phyloP scores from a whole-genome alignment of 345 rosid genomes.

The Dimocarpus longan region DNA sequence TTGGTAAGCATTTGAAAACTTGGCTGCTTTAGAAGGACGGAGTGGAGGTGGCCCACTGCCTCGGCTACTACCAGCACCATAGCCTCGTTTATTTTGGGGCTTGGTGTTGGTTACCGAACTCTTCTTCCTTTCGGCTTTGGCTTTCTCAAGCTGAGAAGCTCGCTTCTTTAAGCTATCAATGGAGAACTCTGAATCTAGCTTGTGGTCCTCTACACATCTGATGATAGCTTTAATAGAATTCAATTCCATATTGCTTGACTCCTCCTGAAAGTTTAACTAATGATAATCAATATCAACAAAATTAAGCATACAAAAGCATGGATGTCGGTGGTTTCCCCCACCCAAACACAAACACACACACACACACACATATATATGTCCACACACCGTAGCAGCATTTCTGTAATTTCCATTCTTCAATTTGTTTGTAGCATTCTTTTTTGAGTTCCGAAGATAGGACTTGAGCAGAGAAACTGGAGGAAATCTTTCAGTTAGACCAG shows the following conservation, averaged over 20 bases:
- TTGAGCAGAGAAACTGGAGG: constrained; percentile 49
- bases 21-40: constrained; percentile 51
- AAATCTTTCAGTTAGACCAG: constrained; percentile 52
- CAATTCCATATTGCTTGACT: constrained; percentile 47
- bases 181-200: constrained; percentile 52
- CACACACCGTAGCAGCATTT: constrained; percentile 38
- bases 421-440: constrained; percentile 38
- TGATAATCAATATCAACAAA: background rate
- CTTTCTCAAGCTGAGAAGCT: constrained; percentile 48
- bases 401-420: constrained; percentile 43
- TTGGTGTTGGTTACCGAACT: constrained; percentile 38
- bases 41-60: constrained; percentile 36
- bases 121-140: constrained; percentile 46
- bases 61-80: constrained; percentile 31
- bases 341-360: background rate
- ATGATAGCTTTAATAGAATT: constrained; percentile 52
- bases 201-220: constrained; percentile 63
- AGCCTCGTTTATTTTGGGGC: constrained; percentile 46
- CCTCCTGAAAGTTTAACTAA: constrained; percentile 45
- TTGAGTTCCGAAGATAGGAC: constrained; percentile 46
- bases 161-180: constrained; percentile 45
- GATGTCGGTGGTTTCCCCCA: background rate
- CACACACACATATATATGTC: background rate
- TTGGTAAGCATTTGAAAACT: constrained; percentile 38
- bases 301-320: background rate